Percentiles rank a stretch among this genome's conserved stretches.
These are phyloP conservation scores for Fraxinus baroniana DNA, from an alignment of 305 asterid species.

Conservation along the genomic window DNA sequence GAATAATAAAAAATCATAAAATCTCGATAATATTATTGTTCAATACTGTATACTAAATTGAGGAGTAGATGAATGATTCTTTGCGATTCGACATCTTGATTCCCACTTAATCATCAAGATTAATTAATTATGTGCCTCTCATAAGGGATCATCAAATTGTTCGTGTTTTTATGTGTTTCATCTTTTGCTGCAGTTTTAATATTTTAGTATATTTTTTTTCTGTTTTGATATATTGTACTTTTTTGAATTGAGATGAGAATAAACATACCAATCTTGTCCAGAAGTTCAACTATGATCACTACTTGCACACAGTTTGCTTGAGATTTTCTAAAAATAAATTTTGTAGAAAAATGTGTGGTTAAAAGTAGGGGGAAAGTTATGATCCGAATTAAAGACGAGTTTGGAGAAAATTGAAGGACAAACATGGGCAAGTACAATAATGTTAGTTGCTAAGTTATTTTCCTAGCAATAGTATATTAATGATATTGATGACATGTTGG, in stretches of 20 bases:
- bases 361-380: no score
- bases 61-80: no score
- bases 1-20: no score
- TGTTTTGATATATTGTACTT: neutral
- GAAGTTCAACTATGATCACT: neutral
- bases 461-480: neutral
- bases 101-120: no score
- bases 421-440: neutral
- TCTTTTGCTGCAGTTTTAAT: neutral
- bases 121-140: constrained; percentile 17
- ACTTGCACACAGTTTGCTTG: neutral
- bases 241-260: neutral
- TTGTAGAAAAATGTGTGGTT: no score
- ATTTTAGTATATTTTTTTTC: neutral
- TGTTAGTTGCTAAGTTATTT: neutral
- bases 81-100: no score
- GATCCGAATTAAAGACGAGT: no score
- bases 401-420: no score
- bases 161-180: neutral
- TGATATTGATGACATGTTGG: neutral
- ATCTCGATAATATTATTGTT: no score
- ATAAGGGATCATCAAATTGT: constrained; percentile 9
- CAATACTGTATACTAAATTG: no score
- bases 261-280: neutral
- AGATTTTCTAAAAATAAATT: no score